phyloP scores from a whole-genome alignment of 2,329 filamentous ascomycete genomes.

The Aspergillus neotritici region DNA sequence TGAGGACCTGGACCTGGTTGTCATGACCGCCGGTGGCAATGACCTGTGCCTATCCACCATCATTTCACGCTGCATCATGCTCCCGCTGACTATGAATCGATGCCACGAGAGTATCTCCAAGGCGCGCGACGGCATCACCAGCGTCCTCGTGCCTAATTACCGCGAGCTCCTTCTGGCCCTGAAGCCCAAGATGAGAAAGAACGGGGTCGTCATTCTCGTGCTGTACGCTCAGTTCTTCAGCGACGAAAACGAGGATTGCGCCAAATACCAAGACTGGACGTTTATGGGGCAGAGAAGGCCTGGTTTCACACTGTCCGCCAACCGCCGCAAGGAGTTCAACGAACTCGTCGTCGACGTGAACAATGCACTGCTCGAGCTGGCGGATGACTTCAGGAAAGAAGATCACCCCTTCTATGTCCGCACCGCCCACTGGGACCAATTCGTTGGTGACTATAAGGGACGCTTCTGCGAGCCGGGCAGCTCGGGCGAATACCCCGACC shows the following conservation, averaged over 20 bases:
- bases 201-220: constrained; percentile 1
- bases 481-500: constrained; percentile 21
- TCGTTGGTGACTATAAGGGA: constrained; percentile 20
- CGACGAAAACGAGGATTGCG: not conserved
- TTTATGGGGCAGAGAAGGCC: not conserved
- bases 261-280: constrained; percentile 4
- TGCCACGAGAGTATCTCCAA: constrained; percentile 8
- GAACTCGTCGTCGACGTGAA: constrained; percentile 5
- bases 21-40: constrained; percentile 37
- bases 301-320: not conserved
- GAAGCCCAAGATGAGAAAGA: not conserved
- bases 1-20: constrained; percentile 28
- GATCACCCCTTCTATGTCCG: constrained; percentile 9
- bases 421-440: constrained; percentile 26
- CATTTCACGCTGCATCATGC: constrained; percentile 19
- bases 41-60: constrained; percentile 30
- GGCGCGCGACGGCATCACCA: constrained; percentile 1
- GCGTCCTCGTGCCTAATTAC: constrained; percentile 1
- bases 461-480: constrained; percentile 25
- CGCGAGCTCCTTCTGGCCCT: not conserved
- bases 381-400: not conserved
- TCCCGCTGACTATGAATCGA: constrained; percentile 5
- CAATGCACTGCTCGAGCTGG: not conserved
- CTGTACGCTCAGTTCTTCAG: constrained; percentile 9
- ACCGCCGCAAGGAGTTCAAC: constrained; percentile 5